These are phyloP conservation scores for Fomes fomentarius DNA, from an alignment of 1,284 basidiomycete genomes.

Conservation along the genomic window DNA sequence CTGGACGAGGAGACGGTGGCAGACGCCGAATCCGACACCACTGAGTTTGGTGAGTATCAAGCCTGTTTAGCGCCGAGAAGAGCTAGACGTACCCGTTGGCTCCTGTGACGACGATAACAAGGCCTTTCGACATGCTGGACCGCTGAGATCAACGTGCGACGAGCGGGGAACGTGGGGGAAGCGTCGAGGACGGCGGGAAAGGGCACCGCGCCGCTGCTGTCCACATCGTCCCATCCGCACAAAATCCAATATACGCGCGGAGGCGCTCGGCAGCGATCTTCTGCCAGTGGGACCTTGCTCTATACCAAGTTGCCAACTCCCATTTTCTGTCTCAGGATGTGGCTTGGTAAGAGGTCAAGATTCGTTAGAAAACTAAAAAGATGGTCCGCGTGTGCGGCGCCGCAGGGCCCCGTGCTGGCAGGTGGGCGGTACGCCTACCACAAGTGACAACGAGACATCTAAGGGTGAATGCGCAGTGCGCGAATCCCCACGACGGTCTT, in stretches of 20 bases:
- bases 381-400: no score
- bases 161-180: background rate
- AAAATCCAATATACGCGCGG: no score
- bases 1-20: slow-evolving; percentile 78
- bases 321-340: background rate
- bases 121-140: background rate
- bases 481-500: no score
- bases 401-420: no score
- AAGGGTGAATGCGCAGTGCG: no score
- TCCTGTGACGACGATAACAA: background rate
- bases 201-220: background rate
- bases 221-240: background rate
- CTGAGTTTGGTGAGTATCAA: slow-evolving; percentile 41
- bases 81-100: background rate
- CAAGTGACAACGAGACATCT: no score
- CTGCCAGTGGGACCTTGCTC: no score
- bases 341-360: no score
- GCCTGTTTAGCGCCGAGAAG: background rate
- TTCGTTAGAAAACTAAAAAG: no score
- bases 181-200: background rate
- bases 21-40: slow-evolving; percentile 85
- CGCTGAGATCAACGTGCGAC: no score
- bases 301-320: background rate
- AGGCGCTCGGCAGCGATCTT: no score
- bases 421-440: no score